Evolutionary conservation across 2,329 filamentous ascomycete species (phyloP).

Genomic region (Aplosporella prunicola): DNA sequence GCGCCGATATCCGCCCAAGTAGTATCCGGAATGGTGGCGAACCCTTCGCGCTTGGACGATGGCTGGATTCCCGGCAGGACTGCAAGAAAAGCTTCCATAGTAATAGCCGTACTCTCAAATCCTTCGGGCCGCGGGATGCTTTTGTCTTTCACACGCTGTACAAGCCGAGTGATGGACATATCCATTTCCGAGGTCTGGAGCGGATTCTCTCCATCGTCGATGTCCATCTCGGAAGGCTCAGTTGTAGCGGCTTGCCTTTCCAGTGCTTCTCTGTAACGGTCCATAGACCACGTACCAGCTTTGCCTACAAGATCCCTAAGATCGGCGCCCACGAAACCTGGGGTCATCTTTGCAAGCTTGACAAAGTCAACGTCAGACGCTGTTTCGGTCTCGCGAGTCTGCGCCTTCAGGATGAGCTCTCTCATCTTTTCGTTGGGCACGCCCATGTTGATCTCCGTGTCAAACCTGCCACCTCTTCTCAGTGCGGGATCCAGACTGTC

Average conservation of each 20-base stretch:
- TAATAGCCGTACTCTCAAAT: slow-evolving; percentile 46
- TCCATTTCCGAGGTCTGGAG: slow-evolving; percentile 15
- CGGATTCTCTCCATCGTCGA: slow-evolving; percentile 28
- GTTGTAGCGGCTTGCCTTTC: slow-evolving; percentile 27
- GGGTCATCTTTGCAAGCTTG: slow-evolving; percentile 69
- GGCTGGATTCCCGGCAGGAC: slow-evolving; percentile 69
- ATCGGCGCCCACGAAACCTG: slow-evolving; percentile 89
- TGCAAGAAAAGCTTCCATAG: slow-evolving; percentile 59
- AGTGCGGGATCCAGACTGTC: slow-evolving; percentile 77
- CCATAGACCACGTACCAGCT: slow-evolving; percentile 55
- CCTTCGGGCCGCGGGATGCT: slow-evolving; percentile 44
- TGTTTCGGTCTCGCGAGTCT: slow-evolving; percentile 58
- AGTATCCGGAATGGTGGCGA: slow-evolving; percentile 85
- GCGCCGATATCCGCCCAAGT: slow-evolving; percentile 92
- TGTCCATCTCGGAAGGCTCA: slow-evolving; percentile 42
- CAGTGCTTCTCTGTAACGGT: slow-evolving; percentile 47
- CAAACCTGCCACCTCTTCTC: slow-evolving; percentile 65
- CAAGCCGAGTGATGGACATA: slow-evolving; percentile 34
- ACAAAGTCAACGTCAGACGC: slow-evolving; percentile 63
- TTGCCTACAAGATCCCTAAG: slow-evolving; percentile 62
- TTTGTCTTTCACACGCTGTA: slow-evolving; percentile 41
- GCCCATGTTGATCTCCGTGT: slow-evolving; percentile 75
- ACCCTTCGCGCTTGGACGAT: slow-evolving; percentile 83
- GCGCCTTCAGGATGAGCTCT: slow-evolving; percentile 64
- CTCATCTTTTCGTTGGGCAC: slow-evolving; percentile 74